Percentiles rank a stretch among this genome's conserved stretches.
phyloP scores from a whole-genome alignment of 2,329 filamentous ascomycete species.

The Epichloe elymi region DNA sequence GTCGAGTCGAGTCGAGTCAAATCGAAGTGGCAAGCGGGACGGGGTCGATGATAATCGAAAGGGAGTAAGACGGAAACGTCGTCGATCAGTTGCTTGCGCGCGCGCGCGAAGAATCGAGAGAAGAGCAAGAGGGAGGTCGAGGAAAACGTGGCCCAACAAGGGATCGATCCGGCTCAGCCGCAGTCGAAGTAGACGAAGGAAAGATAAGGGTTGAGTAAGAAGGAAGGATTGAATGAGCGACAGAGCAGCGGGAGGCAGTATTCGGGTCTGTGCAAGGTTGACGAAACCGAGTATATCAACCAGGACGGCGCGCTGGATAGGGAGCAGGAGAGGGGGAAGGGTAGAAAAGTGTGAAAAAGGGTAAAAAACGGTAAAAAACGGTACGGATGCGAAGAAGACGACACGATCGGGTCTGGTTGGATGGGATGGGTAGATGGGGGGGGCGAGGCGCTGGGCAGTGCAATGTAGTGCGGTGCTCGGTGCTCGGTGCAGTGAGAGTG shows the following conservation, averaged over 20 bases:
- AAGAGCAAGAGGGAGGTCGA: not conserved
- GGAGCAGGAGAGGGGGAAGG: not conserved
- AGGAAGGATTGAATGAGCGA: slow-evolving; percentile 4
- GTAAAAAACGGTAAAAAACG: too few relatives aligned
- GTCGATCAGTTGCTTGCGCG: slow-evolving; percentile 1
- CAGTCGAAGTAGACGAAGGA: slow-evolving; percentile 1
- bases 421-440: too few relatives aligned
- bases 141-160: slow-evolving; percentile 1
- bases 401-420: not conserved
- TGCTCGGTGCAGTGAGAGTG: not conserved
- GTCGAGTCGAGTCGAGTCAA: not conserved
- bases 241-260: slow-evolving; percentile 3
- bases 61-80: not conserved
- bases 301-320: not conserved
- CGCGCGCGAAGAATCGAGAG: not conserved
- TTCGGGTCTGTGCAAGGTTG: not conserved
- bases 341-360: not conserved
- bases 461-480: not conserved
- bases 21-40: not conserved
- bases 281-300: not conserved
- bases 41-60: not conserved
- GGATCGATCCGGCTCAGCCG: slow-evolving; percentile 10
- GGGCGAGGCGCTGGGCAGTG: not conserved
- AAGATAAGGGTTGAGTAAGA: not conserved
- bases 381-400: not conserved